phyloP scores from a whole-genome alignment of 129 eudicot species.

The Deinandra increscens region DNA sequence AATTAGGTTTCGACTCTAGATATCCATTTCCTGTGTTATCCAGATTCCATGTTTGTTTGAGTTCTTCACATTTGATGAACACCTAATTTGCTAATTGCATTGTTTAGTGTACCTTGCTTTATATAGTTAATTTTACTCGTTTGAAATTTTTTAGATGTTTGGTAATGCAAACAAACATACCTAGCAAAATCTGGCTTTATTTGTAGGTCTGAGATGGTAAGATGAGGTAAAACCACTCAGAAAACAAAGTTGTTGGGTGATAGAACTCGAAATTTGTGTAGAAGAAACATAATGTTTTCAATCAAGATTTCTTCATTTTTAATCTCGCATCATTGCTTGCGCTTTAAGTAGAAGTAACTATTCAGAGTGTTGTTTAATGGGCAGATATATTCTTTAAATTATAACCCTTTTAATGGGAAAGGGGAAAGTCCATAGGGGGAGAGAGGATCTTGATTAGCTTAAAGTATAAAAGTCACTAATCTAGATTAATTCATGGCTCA shows the following conservation, averaged over 20 bases:
- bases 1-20: background rate
- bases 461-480: background rate
- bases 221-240: no score
- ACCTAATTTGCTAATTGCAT: background rate
- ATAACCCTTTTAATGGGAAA: no score
- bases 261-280: constrained; percentile 1
- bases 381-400: no score
- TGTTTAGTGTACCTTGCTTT: no score
- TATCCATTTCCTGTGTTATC: background rate
- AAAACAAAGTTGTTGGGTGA: background rate
- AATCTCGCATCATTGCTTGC: background rate
- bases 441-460: background rate
- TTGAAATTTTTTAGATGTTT: background rate
- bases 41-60: background rate
- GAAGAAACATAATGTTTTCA: background rate
- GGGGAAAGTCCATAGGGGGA: no score
- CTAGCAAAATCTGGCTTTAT: no score
- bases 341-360: constrained; percentile 5
- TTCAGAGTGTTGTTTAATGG: background rate
- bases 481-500: background rate
- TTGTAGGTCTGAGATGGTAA: no score
- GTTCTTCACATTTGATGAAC: background rate
- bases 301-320: constrained; percentile 7
- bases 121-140: background rate
- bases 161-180: no score